Percentiles rank a stretch among this genome's conserved stretches.
These are phyloP conservation scores for Eremochloa ophiuroides DNA, from an alignment of 176 grass and related monocot species.

Conservation along the genomic window DNA sequence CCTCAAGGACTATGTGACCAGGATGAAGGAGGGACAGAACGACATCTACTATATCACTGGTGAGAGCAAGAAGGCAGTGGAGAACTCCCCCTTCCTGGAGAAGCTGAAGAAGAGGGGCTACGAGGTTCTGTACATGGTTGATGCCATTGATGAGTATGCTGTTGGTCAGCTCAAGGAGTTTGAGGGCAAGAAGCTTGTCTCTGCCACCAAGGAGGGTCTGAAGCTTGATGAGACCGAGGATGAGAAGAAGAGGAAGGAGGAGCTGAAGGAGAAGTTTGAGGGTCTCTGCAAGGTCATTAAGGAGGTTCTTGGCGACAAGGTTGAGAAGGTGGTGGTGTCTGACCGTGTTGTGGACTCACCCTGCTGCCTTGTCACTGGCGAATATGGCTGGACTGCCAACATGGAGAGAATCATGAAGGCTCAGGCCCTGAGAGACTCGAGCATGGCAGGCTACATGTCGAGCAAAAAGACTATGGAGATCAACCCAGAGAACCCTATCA, in stretches of 20 bases:
- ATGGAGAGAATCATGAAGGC: conserved; percentile 99
- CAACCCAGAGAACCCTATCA: conserved; percentile 89
- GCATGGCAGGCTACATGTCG: conserved; percentile 82
- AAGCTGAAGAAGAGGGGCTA: conserved; percentile 84
- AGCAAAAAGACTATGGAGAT: conserved; percentile 97
- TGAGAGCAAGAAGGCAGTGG: conserved; percentile 93
- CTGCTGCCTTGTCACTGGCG: conserved; percentile 83
- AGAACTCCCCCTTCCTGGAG: conserved; percentile 90
- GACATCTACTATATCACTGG: conserved; percentile 92
- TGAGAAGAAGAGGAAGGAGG: conserved; percentile 69
- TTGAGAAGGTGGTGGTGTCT: conserved; percentile 76
- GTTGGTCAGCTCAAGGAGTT: conserved; percentile 93
- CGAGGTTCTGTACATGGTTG: conserved; percentile 85
- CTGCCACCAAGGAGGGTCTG: conserved; percentile 86
- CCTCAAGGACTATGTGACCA: conserved; percentile 79
- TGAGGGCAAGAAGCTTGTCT: conserved; percentile 81
- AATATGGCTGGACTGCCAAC: conserved; percentile 87
- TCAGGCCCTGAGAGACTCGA: conserved; percentile 73
- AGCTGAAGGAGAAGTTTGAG: conserved; percentile 85
- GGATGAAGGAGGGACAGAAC: conserved; percentile 88
- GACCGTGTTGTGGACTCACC: conserved; percentile 89
- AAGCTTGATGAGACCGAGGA: conserved; percentile 87
- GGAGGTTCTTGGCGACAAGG: conserved; percentile 83
- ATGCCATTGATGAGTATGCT: conserved; percentile 87
- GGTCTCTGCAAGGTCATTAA: conserved; percentile 91